Evolutionary conservation across 768 basidiomycete genomes (phyloP).

Genomic region (Hysterangium stoloniferum): DNA sequence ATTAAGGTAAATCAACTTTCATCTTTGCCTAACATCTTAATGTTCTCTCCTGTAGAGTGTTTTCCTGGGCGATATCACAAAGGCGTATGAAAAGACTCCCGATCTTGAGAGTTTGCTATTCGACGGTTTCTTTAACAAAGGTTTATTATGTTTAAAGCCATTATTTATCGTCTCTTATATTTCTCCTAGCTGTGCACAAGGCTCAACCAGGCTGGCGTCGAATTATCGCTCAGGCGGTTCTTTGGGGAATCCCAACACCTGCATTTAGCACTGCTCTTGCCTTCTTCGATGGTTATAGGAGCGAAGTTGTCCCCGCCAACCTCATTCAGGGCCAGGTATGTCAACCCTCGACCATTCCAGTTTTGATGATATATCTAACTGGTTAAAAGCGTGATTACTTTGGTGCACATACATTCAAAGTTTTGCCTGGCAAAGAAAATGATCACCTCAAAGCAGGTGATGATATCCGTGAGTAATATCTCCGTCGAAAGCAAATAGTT

Average conservation of each 20-base stretch:
- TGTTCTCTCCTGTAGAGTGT: slow-evolving; percentile 47
- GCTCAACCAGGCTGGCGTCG: slow-evolving; percentile 99
- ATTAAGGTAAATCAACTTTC: slow-evolving; percentile 59
- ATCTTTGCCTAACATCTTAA: neutral
- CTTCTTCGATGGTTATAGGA: slow-evolving; percentile 99
- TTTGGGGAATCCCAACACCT: slow-evolving; percentile 97
- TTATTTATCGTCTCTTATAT: slow-evolving; percentile 7
- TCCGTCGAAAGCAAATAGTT: neutral
- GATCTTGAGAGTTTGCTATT: slow-evolving; percentile 89
- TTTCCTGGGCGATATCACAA: slow-evolving; percentile 88
- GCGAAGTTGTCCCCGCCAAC: slow-evolving; percentile 90
- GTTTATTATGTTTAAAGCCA: slow-evolving; percentile 27
- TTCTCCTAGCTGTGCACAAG: slow-evolving; percentile 64
- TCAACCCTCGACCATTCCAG: neutral
- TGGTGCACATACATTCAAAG: slow-evolving; percentile 96
- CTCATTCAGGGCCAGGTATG: slow-evolving; percentile 85
- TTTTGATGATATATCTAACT: slow-evolving; percentile 5
- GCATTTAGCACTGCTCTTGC: slow-evolving; percentile 97
- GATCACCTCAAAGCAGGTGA: slow-evolving; percentile 66
- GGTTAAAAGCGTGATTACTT: slow-evolving; percentile 84
- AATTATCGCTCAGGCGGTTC: slow-evolving; percentile 88
- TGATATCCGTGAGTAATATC: slow-evolving; percentile 71
- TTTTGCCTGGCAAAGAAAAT: slow-evolving; percentile 88
- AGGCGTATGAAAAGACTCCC: slow-evolving; percentile 80
- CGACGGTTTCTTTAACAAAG: slow-evolving; percentile 96